Evolutionary conservation across 2,329 filamentous ascomycete genomes (phyloP).

Genomic region (Cladosporium sp.): DNA sequence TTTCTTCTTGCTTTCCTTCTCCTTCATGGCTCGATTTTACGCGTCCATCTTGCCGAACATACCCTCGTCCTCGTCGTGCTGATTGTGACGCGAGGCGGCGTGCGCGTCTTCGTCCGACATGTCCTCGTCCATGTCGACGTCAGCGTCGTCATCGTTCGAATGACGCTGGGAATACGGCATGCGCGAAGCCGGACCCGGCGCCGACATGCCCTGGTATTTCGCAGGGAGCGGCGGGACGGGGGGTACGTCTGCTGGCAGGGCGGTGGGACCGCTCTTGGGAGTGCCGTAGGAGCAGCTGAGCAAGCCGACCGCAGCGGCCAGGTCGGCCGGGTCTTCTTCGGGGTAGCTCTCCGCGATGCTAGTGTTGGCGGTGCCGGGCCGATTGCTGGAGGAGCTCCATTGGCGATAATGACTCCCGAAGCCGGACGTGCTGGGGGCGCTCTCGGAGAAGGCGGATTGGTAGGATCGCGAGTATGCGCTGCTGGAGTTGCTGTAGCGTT

Average conservation of each 20-base stretch:
- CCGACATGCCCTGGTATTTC: slow-evolving; percentile 58
- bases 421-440: slow-evolving; percentile 50
- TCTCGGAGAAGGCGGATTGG: slow-evolving; percentile 64
- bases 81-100: slow-evolving; percentile 55
- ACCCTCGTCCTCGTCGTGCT: slow-evolving; percentile 89
- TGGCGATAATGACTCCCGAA: slow-evolving; percentile 60
- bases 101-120: slow-evolving; percentile 37
- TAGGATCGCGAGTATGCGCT: slow-evolving; percentile 67
- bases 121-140: slow-evolving; percentile 50
- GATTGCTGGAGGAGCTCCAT: slow-evolving; percentile 64
- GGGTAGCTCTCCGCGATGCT: slow-evolving; percentile 61
- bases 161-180: slow-evolving; percentile 15
- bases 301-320: slow-evolving; percentile 85
- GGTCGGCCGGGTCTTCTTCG: slow-evolving; percentile 78
- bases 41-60: slow-evolving; percentile 98
- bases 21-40: slow-evolving; percentile 42
- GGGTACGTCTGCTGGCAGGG: slow-evolving; percentile 68
- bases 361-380: slow-evolving; percentile 67
- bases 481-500: slow-evolving; percentile 47
- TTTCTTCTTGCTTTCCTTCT: neutral
- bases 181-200: slow-evolving; percentile 15
- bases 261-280: slow-evolving; percentile 60
- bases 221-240: slow-evolving; percentile 84
- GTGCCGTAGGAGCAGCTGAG: slow-evolving; percentile 90
- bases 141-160: slow-evolving; percentile 21